Base-by-base conservation (phyloP, 805 yeast genomes). In the Kregervanrija delftensis region DNA sequence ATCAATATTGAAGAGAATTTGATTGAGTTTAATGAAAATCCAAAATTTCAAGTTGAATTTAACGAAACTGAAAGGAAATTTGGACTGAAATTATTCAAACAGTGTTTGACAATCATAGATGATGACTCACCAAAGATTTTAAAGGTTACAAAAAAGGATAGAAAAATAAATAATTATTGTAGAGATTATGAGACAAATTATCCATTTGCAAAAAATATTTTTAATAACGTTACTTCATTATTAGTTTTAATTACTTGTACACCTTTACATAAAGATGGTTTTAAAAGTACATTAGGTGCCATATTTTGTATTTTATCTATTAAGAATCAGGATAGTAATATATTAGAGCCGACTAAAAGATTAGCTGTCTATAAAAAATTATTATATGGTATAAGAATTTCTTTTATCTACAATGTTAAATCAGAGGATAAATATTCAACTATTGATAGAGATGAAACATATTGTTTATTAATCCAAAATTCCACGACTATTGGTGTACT, bases 401-500 rank as follows among this genome's bases (percentile, higher is more conserved):
- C 42, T 30, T 45, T 45, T 30, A 16, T 45, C 3, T 17, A 22
- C 11, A 15, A n/a, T 4, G 6, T 45, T 11, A 22, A 22, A 22
- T 22, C 28, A 22, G 28, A 22, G 2, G 8, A 22, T 22, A 22
- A 22, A 8, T 22, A 22, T 22, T 22, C 28, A 6, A 37, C 17
- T 8, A 5, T 31, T 10, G 8, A 40, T 12, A 45, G 30, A 5
- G 48, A 45, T 17, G 39, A 41, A 6, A 9, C 14, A 30, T 45
- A 40, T 11, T 14, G n/a, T 31, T 4, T 31, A 2, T n/a, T 36
- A 13, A 37, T 45, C 3, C 16, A 4, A 9, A 15, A 45, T 4
- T 44, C 48, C 8, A 45, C 48, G 1, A 33, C 30, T 6, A 33
- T 14, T 15, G 48, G 48, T 14, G 44, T 33, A 16, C 8, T 45